Conservation (phyloP, 2,329 filamentous ascomycete genomes). For the Fusarium mangiferae region DNA sequence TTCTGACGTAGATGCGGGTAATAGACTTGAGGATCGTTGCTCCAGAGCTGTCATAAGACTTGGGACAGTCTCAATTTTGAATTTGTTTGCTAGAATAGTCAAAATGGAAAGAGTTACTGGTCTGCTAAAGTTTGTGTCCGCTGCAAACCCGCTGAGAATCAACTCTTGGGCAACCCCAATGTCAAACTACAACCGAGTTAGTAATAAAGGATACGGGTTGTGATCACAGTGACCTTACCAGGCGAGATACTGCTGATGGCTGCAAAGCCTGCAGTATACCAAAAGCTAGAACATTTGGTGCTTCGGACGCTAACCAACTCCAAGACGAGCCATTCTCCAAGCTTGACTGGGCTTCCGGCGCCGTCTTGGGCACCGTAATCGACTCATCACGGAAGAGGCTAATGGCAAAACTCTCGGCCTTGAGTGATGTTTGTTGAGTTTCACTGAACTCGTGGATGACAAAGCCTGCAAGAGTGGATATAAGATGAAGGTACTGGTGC, state of each 20-base stretch:
- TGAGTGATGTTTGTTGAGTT: conserved; percentile 48
- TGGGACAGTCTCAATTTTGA: conserved; percentile 50
- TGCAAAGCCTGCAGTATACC: conserved; percentile 52
- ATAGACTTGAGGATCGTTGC: conserved; percentile 33
- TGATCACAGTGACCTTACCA: conserved; percentile 45
- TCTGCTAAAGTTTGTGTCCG: conserved; percentile 30
- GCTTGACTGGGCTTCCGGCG: conserved; percentile 14
- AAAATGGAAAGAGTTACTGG: conserved; percentile 51
- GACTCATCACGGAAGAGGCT: conserved; percentile 52
- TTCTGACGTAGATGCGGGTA: conserved; percentile 23
- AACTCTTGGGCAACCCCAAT: conserved; percentile 51
- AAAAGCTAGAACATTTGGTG: conserved; percentile 51
- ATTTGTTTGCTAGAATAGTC: conserved; percentile 58
- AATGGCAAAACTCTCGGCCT: conserved; percentile 48
- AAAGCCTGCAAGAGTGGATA: conserved; percentile 52
- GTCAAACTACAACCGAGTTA: conserved; percentile 48
- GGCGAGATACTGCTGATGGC: conserved; percentile 46
- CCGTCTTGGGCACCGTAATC: conserved; percentile 29
- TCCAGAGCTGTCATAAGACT: conserved; percentile 45
- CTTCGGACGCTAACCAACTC: conserved; percentile 48
- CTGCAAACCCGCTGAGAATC: conserved; percentile 43
- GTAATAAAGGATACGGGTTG: neutral
- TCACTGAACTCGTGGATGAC: conserved; percentile 52
- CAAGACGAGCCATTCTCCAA: conserved; percentile 40
- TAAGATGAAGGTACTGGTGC: conserved; percentile 50